Percentiles rank a stretch among this genome's conserved stretches.
Conservation (phyloP, 805 yeast genomes). For the Spathaspora boniae region DNA sequence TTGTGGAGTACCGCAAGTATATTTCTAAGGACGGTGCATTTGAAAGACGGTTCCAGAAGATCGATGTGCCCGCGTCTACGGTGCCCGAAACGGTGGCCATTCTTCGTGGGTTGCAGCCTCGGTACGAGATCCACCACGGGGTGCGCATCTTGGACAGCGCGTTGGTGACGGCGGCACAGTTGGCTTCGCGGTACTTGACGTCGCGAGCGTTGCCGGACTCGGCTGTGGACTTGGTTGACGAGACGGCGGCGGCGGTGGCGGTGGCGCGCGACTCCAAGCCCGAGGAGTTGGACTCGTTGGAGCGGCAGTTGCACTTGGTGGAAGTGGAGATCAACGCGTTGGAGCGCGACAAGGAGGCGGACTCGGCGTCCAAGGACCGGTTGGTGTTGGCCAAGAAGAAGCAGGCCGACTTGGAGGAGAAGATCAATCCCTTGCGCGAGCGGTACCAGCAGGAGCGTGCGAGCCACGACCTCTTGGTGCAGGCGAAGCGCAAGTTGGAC, state of each 20-base stretch:
- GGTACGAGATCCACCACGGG: slow-evolving; percentile 96
- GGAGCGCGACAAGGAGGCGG: slow-evolving; percentile 91
- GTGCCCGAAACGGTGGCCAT: slow-evolving; percentile 92
- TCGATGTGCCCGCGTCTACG: slow-evolving; percentile 93
- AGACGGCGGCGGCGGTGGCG: slow-evolving; percentile 94
- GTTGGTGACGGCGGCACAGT: slow-evolving; percentile 87
- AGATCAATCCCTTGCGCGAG: slow-evolving; percentile 78
- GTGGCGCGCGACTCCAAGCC: slow-evolving; percentile 98
- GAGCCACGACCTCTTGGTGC: slow-evolving; percentile 87
- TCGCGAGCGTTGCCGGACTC: slow-evolving; percentile 96
- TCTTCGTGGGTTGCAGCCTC: slow-evolving; percentile 91
- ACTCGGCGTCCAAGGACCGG: slow-evolving; percentile 79
- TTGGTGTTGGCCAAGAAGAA: slow-evolving; percentile 72
- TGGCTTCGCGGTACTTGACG: slow-evolving; percentile 91
- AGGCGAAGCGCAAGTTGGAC: slow-evolving; percentile 85
- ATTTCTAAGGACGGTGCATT: slow-evolving; percentile 98
- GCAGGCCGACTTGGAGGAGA: slow-evolving; percentile 81
- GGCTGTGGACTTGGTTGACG: slow-evolving; percentile 94
- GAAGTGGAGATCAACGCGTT: slow-evolving; percentile 96
- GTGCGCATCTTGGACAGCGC: slow-evolving; percentile 95
- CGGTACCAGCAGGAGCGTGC: slow-evolving; percentile 82
- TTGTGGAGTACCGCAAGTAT: slow-evolving; percentile 87
- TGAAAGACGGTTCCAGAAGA: slow-evolving; percentile 96
- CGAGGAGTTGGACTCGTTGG: slow-evolving; percentile 90
- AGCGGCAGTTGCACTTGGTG: slow-evolving; percentile 84